Evolutionary conservation across 2,329 filamentous ascomycete genomes (phyloP), one percentile per base, ranked within the genome.

Genomic region (Penicillium psychrosexuale): DNA sequence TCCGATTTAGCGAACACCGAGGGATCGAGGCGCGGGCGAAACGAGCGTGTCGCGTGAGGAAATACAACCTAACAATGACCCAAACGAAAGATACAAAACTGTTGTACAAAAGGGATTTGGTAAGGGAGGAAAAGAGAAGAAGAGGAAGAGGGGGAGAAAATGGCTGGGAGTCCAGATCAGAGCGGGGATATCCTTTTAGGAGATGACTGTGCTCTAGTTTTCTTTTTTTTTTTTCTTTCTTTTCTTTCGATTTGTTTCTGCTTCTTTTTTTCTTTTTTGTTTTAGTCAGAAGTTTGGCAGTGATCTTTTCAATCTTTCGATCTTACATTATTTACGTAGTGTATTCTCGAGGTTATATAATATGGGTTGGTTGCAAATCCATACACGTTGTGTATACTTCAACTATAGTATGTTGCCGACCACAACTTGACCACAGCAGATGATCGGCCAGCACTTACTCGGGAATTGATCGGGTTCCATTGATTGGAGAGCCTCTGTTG

Each of bases 11-110:
- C 60, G 59, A 61, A 60, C 39, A 49, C 47, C 28, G 40, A 57
- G 30, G 22, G 27, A 37, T 53, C 44, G 24, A 48, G 39, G 47
- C 45, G 51, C 45, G 39, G 28, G 24, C 51, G 50, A 58, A 71
- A 69, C 59, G 69, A 71, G 55, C 63, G 60, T 58, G 59, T 58
- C 28, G 47, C 50, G 55, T 39, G 46, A 51, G 58, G 57, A 63
- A 61, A 61, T 45, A 59, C 53, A 53, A 57, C 39, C 57, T 37
- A 58, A 48, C 37, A 58, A 55, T 45, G 62, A 54, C 48, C 58
- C 51, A 53, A 61, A 60, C 43, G 56, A 62, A 59, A 40, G 57
- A 60, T 55, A 63, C 47, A 59, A 51, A 51, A 43, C 50, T 63
- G 62, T 65, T 65, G 58, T 65, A 65, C 62, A 65, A 61, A 60